Conservation (phyloP, 2,329 filamentous ascomycete species). For the Penicillium sp. region DNA sequence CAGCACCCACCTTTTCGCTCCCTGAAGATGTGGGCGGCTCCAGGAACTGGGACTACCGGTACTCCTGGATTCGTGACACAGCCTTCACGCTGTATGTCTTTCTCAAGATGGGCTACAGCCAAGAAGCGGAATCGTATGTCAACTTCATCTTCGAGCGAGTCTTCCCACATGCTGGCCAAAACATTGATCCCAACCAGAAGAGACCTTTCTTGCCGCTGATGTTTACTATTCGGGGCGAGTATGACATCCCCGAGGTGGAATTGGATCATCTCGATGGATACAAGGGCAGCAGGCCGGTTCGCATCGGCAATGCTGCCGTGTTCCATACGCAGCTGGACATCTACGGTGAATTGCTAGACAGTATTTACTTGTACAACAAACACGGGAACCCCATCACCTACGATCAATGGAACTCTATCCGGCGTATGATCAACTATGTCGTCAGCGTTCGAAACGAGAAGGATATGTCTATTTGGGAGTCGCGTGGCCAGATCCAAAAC, state of each 20-base stretch:
- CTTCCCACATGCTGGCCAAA: conserved; percentile 48
- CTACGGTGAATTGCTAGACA: conserved; percentile 76
- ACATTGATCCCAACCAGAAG: conserved; percentile 57
- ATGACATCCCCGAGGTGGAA: conserved; percentile 69
- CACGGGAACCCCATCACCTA: conserved; percentile 74
- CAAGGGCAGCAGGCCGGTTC: conserved; percentile 66
- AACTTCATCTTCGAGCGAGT: conserved; percentile 73
- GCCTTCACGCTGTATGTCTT: conserved; percentile 77
- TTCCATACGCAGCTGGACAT: conserved; percentile 77
- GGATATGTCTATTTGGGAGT: conserved; percentile 84
- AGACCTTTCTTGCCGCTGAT: conserved; percentile 66
- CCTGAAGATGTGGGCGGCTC: conserved; percentile 70
- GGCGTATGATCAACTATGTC: conserved; percentile 69
- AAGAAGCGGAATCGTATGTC: conserved; percentile 77
- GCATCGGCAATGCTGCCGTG: conserved; percentile 74
- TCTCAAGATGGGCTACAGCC: conserved; percentile 70
- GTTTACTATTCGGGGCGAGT: conserved; percentile 75
- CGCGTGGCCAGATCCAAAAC: conserved; percentile 71
- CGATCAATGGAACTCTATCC: conserved; percentile 71
- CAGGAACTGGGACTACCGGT: conserved; percentile 55
- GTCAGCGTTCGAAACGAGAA: conserved; percentile 64
- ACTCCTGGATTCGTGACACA: conserved; percentile 73
- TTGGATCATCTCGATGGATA: conserved; percentile 72
- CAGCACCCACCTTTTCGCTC: conserved; percentile 73
- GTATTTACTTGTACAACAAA: conserved; percentile 75